These are phyloP conservation scores for Rubia yunnanensis DNA, from an alignment of 257 asterid genomes.

Conservation along the genomic window DNA sequence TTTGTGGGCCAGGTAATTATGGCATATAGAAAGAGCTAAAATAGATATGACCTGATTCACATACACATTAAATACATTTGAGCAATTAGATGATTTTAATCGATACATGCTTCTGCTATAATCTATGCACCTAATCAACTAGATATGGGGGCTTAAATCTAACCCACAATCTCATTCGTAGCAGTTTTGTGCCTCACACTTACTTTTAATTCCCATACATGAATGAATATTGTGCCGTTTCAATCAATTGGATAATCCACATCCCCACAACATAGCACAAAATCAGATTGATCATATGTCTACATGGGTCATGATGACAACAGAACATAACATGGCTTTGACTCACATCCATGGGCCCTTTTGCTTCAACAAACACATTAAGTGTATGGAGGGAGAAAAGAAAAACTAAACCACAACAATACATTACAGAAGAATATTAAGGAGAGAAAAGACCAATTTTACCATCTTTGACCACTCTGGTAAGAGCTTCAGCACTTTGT, in stretches of 20 bases:
- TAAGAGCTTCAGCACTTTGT: conserved; percentile 56
- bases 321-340: neutral
- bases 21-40: neutral
- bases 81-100: neutral
- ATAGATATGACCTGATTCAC: neutral
- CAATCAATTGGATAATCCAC: neutral
- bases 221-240: neutral
- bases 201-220: neutral
- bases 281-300: neutral
- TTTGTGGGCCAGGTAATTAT: neutral
- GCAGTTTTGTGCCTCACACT: neutral
- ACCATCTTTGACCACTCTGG: conserved; percentile 78
- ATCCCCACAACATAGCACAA: neutral
- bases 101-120: neutral
- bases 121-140: neutral
- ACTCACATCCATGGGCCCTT: conserved; percentile 1
- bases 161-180: neutral
- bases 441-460: conserved; percentile 19
- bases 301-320: neutral
- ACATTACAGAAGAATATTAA: conserved; percentile 1
- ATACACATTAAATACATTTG: neutral
- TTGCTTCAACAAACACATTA: conserved; percentile 1
- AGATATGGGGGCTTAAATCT: neutral
- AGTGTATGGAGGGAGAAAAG: neutral
- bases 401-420: neutral